Percentiles rank a stretch among this genome's conserved stretches.
These are phyloP conservation scores for Ambispora gerdemannii DNA, from an alignment of 192 early-diverging fungal species.

Conservation along the genomic window DNA sequence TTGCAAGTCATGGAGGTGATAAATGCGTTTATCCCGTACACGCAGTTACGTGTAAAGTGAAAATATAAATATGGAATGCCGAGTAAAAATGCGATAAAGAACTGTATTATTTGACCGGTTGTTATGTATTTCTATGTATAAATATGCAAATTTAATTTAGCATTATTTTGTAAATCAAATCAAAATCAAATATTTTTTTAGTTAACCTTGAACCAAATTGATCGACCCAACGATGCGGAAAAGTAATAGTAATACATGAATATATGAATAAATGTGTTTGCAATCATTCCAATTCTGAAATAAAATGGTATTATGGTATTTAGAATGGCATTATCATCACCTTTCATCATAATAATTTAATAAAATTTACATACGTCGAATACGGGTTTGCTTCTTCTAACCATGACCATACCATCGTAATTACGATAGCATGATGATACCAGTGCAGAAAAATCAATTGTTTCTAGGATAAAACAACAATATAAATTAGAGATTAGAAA, in stretches of 20 bases:
- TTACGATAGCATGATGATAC: slow-evolving; percentile 55
- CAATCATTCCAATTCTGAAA: slow-evolving; percentile 39
- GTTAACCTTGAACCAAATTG: slow-evolving; percentile 50
- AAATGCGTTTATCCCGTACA: slow-evolving; percentile 33
- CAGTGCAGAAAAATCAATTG: slow-evolving; percentile 53
- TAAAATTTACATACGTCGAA: slow-evolving; percentile 30
- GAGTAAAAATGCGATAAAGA: slow-evolving; percentile 42
- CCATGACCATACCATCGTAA: slow-evolving; percentile 53
- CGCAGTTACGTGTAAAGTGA: slow-evolving; percentile 37
- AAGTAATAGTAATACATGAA: slow-evolving; percentile 58
- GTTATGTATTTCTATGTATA: slow-evolving; percentile 43
- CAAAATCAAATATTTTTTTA: no score
- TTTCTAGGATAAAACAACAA: slow-evolving; percentile 33
- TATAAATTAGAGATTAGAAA: neutral
- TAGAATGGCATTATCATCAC: neutral
- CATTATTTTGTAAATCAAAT: neutral
- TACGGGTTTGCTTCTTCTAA: slow-evolving; percentile 43
- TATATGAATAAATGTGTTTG: slow-evolving; percentile 48
- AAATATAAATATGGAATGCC: slow-evolving; percentile 46
- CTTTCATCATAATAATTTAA: neutral
- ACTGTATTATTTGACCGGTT: slow-evolving; percentile 49
- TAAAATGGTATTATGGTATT: neutral
- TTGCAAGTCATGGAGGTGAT: slow-evolving; percentile 45
- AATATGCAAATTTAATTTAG: neutral
- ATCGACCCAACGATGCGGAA: slow-evolving; percentile 37